Base-by-base conservation (phyloP, 2,329 filamentous ascomycete species). In the Cladosporium sp. region DNA sequence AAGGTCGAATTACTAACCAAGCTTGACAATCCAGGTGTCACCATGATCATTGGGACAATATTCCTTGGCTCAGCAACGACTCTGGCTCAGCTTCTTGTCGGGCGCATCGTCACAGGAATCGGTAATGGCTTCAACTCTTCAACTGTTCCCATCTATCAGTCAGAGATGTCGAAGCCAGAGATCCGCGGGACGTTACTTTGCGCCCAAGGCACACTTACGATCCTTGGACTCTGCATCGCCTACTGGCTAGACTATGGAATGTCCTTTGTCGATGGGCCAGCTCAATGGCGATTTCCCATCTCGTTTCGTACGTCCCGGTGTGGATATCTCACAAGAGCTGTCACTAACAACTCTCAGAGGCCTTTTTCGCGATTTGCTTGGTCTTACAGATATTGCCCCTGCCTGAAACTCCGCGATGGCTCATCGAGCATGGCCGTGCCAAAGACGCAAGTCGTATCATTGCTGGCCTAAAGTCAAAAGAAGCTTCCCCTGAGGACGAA, bases 91-190 rank as follows among this genome's bases (percentile, higher is more conserved):
- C 65, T 76, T 50, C 69, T 76, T 22, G 65, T 75, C 6, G 76
- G 71, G 2, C 66, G 76, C n/a, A 68, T 76, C 27, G 65, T 78
- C 8, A 71, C 75, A 0, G 76, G 75, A 6, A 55, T 76, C 6
- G 75, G 75, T 0, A 70, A 73, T 39, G 75, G 74, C 13, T 68
- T 73, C 32, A 67, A 73, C 54, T 76, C 71, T 9, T 68, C 66
- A 0, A 76, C 72, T 0, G 71, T 72, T 0, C 73, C 73, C 1
- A 72, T 75, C 30, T 70, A 67, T 41, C 64, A 66, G 38, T 56
- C 57, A 24, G 65, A 68, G 38, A 56, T 66, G 6, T 66, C 61
- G 37, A 58, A 66, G 29, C 62, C 63, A 6, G 56, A 62, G 40
- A 59, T 17, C n/a, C 36, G 36, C 9, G 36, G 36, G 9, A 18